Base-by-base conservation (phyloP, 768 basidiomycete genomes). In the Boletales sp. region DNA sequence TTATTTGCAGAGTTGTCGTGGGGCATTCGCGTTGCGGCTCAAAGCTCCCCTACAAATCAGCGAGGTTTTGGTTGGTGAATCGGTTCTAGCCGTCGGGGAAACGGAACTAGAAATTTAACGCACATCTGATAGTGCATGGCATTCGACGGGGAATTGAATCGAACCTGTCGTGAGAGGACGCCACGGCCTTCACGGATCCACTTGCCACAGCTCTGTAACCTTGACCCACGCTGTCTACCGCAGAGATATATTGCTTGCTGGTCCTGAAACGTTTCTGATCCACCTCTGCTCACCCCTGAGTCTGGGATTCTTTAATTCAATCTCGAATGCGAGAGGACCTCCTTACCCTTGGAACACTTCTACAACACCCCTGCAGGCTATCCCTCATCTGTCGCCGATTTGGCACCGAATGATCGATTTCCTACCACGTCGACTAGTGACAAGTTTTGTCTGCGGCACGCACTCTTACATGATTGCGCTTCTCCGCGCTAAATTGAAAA, bases 251-350 rank as follows among this genome's bases (percentile, higher is more conserved):
- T 54, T 44, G 41, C 56, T 46, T 48, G 50, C 49, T 50, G 50
- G 49, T 34, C 30, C 39, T 58, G 61, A 63, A 61, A 60, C 46
- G 44, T 57, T 61, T 62, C 51, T 48, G 57, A 65, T 51, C 62
- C 57, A 65, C 63, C 36, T 31, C 38, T 8, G n/a, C 30, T 52
- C 59, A 44, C 44, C 62, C 57, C 60, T 65, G 60, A 54, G 57
- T 46, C 48, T 46, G 59, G 55, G 55, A 57, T 48, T 55, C 51
- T 51, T 52, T 47, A 53, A 60, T 63, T 55, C 46, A 51, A 44
- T 65, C 56, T 58, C 56, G 53, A 54, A 63, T 58, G 53, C 50
- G 49, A 55, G 50, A 49, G 21, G 28, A 53, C 36, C 50, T 55
- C 51, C 41, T 41, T 41, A 41, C 58, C 46, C 44, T 60, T 62